Conservation (phyloP, 2,329 filamentous ascomycete species). For the Ceratocystis cubensis region DNA sequence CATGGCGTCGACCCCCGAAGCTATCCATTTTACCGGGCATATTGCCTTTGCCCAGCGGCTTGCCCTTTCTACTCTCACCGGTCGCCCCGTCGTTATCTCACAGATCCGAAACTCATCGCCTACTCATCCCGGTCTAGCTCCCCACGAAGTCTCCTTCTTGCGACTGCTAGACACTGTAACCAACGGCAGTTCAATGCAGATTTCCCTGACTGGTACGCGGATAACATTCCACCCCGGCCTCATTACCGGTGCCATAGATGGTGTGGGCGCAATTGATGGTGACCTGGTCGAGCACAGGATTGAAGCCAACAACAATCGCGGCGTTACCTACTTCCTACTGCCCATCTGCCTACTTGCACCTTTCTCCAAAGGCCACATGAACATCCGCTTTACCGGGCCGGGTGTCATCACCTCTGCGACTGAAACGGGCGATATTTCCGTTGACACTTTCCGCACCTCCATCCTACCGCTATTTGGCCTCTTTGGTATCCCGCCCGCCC, state of each 20-base stretch:
- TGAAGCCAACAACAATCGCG: constrained; percentile 62
- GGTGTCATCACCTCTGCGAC: constrained; percentile 88
- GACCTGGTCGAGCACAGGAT: constrained; percentile 74
- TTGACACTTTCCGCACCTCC: constrained; percentile 87
- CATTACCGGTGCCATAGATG: constrained; percentile 72
- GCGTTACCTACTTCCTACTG: constrained; percentile 83
- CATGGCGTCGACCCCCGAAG: constrained; percentile 34
- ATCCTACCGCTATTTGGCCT: constrained; percentile 79
- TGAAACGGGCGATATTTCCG: constrained; percentile 70
- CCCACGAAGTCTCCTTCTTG: constrained; percentile 89
- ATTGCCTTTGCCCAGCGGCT: constrained; percentile 72
- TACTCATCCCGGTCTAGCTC: constrained; percentile 75
- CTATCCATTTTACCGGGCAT: constrained; percentile 71
- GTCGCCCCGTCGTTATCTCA: constrained; percentile 78
- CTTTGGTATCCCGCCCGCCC: constrained; percentile 68
- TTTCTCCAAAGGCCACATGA: constrained; percentile 83
- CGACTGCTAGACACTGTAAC: constrained; percentile 89
- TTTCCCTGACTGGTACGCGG: constrained; percentile 90
- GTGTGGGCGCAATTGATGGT: constrained; percentile 54
- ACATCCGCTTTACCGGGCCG: constrained; percentile 76
- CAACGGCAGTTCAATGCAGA: constrained; percentile 89
- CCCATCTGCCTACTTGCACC: constrained; percentile 82
- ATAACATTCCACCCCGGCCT: constrained; percentile 85
- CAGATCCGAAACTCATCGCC: constrained; percentile 81
- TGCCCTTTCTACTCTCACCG: constrained; percentile 80